phyloP scores from a whole-genome alignment of 768 basidiomycete genomes.

The Sarcodon aspratus region DNA sequence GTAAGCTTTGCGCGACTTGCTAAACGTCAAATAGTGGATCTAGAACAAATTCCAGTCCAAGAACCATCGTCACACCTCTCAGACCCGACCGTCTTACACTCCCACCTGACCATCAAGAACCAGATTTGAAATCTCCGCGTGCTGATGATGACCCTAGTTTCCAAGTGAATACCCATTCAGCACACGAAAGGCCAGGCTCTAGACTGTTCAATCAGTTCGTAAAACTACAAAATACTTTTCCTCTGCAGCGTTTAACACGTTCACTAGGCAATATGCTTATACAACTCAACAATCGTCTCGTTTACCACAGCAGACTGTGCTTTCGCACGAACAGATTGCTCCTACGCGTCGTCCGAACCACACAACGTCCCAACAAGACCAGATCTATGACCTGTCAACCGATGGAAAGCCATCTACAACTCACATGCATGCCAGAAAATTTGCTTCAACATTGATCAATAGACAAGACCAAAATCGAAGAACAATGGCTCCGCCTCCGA shows the following conservation, averaged over 20 bases:
- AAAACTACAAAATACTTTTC: not conserved
- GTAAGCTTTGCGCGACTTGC: not conserved
- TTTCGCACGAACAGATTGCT: conserved; percentile 31
- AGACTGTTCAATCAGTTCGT: conserved; percentile 38
- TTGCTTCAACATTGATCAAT: not conserved
- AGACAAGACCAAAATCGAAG: conserved; percentile 6
- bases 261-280: conserved; percentile 57
- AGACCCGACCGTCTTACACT: conserved; percentile 61
- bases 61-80: conserved; percentile 39
- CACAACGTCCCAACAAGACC: not conserved
- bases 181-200: conserved; percentile 31
- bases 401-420: conserved; percentile 1
- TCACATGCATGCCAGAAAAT: not conserved
- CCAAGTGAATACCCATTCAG: conserved; percentile 5
- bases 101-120: conserved; percentile 45
- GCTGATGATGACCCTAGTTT: conserved; percentile 7
- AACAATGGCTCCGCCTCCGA: conserved; percentile 43
- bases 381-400: not conserved
- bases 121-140: conserved; percentile 20
- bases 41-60: conserved; percentile 45
- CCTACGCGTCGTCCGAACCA: conserved; percentile 21
- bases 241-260: not conserved
- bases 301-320: conserved; percentile 18
- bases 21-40: conserved; percentile 7
- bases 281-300: conserved; percentile 33